Evolutionary conservation across 2,329 filamentous ascomycete species (phyloP).

Genomic region (Knufia fluminis): DNA sequence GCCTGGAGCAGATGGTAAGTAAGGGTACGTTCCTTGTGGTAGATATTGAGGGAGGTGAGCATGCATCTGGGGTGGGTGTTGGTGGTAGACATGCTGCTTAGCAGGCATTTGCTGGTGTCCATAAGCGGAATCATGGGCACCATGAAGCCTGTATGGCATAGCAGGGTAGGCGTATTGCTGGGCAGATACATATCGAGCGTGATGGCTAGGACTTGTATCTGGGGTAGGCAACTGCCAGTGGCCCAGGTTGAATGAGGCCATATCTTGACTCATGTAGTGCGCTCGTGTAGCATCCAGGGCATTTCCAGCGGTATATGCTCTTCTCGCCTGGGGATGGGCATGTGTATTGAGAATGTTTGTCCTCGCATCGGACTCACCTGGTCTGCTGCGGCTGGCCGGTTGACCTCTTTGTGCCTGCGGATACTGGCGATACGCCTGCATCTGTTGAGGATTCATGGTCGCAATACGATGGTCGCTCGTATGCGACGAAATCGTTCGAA

Average conservation of each 20-base stretch:
- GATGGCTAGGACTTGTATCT: neutral
- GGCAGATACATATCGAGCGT: neutral
- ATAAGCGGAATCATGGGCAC: neutral
- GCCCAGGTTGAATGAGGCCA: neutral
- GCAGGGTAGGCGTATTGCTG: neutral
- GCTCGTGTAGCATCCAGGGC: neutral
- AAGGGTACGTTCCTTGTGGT: constrained; percentile 3
- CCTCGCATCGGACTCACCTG: constrained; percentile 20
- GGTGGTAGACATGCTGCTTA: neutral
- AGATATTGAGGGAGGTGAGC: neutral
- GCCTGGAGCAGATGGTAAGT: constrained; percentile 12
- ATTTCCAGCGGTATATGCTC: neutral
- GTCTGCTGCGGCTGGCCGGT: constrained; percentile 14
- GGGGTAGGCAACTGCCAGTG: neutral
- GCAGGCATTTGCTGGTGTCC: neutral
- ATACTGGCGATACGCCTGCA: constrained; percentile 22
- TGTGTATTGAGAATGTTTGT: neutral
- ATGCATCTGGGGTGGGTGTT: neutral
- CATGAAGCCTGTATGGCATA: neutral
- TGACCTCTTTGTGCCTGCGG: constrained; percentile 18
- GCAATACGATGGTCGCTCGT: neutral
- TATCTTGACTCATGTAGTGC: neutral
- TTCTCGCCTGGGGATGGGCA: neutral
- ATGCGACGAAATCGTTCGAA: neutral
- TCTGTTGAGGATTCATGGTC: constrained; percentile 20